Percentiles rank a stretch among this genome's conserved stretches.
Conservation (phyloP, 2,329 filamentous ascomycete species). For the Geosmithia flava region DNA sequence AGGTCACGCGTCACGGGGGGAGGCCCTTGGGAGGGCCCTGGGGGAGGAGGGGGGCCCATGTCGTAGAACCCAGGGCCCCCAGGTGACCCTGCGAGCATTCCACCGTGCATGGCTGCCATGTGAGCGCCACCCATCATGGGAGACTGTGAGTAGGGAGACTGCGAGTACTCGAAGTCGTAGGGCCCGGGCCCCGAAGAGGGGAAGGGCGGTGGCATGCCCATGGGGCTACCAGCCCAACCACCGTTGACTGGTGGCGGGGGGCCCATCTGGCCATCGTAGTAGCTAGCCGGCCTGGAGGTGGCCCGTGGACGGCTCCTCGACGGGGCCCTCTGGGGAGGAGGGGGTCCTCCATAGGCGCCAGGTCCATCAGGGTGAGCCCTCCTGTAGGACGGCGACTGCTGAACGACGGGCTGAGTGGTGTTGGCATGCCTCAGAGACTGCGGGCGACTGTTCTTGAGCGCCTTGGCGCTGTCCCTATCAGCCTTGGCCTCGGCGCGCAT, state of each 20-base stretch:
- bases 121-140: neutral
- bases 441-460: slow-evolving; percentile 14
- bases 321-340: slow-evolving; percentile 17
- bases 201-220: slow-evolving; percentile 6
- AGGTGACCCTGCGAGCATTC: slow-evolving; percentile 7
- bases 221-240: neutral
- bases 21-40: neutral
- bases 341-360: slow-evolving; percentile 19
- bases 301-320: slow-evolving; percentile 18
- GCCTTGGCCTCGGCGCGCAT: slow-evolving; percentile 10
- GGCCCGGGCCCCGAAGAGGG: slow-evolving; percentile 11
- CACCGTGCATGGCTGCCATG: slow-evolving; percentile 1
- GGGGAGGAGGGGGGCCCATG: slow-evolving; percentile 2
- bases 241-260: slow-evolving; percentile 9
- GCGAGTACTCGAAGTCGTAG: slow-evolving; percentile 1
- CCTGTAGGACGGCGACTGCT: slow-evolving; percentile 11
- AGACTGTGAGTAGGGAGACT: neutral
- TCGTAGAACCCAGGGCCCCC: slow-evolving; percentile 16
- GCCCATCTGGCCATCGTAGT: slow-evolving; percentile 18
- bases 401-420: slow-evolving; percentile 19
- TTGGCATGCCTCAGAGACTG: slow-evolving; percentile 16
- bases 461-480: slow-evolving; percentile 7
- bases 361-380: slow-evolving; percentile 20
- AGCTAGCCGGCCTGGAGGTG: slow-evolving; percentile 20
- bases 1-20: slow-evolving; percentile 7